phyloP scores from a whole-genome alignment of 495 filamentous ascomycete genomes.

The Penicillium robsamsonii region DNA sequence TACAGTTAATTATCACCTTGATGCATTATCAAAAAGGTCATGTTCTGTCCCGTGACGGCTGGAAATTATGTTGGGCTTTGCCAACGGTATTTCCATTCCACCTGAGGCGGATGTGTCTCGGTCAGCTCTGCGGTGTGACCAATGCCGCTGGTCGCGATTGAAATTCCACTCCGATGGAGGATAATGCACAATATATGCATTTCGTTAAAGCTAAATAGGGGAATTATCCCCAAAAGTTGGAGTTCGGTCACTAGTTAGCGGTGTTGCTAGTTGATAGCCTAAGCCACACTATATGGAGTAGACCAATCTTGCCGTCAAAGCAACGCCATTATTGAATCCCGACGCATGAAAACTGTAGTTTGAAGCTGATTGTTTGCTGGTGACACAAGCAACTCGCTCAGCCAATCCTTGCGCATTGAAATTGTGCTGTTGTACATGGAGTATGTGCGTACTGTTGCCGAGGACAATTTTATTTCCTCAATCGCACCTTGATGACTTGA shows the following conservation, averaged over 20 bases:
- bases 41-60: neutral
- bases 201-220: neutral
- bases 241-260: neutral
- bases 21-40: no score
- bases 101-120: conserved; percentile 10
- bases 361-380: neutral
- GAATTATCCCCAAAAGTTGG: neutral
- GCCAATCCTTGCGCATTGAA: neutral
- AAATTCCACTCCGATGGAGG: conserved; percentile 2
- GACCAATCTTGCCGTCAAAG: neutral
- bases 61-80: neutral
- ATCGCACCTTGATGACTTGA: neutral
- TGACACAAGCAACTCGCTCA: neutral
- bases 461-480: neutral
- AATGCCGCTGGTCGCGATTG: conserved; percentile 5
- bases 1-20: neutral
- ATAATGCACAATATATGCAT: neutral
- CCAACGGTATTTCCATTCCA: conserved; percentile 19
- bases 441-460: neutral
- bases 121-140: conserved; percentile 21
- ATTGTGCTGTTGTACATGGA: neutral
- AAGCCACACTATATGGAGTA: neutral
- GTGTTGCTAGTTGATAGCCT: neutral
- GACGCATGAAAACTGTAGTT: neutral
- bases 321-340: neutral